Evolutionary conservation across 495 filamentous ascomycete species (phyloP).

Genomic region (Penicillium parvum): DNA sequence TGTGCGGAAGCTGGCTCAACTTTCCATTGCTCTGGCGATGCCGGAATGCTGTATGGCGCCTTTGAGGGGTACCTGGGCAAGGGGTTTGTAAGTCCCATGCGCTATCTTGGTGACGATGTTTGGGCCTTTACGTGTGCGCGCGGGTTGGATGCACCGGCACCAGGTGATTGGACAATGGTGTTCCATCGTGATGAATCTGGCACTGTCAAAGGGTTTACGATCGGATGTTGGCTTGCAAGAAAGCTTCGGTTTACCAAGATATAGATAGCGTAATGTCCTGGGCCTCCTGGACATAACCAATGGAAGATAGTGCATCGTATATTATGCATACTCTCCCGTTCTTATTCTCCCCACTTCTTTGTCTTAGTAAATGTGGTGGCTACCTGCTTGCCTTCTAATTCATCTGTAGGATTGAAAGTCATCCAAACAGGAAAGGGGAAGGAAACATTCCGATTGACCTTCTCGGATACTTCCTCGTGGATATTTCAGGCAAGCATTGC

Average conservation of each 20-base stretch:
- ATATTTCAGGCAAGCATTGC: conserved; percentile 1
- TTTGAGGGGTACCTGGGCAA: conserved; percentile 32
- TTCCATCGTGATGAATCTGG: conserved; percentile 22
- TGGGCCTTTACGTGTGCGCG: conserved; percentile 28
- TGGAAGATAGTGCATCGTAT: too few species aligned
- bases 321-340: too few species aligned
- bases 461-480: too few species aligned
- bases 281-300: too few species aligned
- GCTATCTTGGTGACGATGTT: conserved; percentile 28
- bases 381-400: too few species aligned
- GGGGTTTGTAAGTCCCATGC: conserved; percentile 20
- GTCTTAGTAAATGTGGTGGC: too few species aligned
- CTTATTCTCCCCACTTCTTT: too few species aligned
- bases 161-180: conserved; percentile 32
- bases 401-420: too few species aligned
- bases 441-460: too few species aligned
- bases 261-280: too few species aligned
- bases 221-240: conserved; percentile 34
- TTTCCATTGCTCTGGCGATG: conserved; percentile 26
- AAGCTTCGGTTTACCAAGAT: conserved; percentile 16
- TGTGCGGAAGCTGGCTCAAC: conserved; percentile 27
- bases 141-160: conserved; percentile 30
- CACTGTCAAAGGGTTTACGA: conserved; percentile 12
- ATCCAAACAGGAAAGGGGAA: too few species aligned
- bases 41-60: conserved; percentile 26